Conservation (phyloP, 257 asterid species). For the Jacaranda copaia region DNA sequence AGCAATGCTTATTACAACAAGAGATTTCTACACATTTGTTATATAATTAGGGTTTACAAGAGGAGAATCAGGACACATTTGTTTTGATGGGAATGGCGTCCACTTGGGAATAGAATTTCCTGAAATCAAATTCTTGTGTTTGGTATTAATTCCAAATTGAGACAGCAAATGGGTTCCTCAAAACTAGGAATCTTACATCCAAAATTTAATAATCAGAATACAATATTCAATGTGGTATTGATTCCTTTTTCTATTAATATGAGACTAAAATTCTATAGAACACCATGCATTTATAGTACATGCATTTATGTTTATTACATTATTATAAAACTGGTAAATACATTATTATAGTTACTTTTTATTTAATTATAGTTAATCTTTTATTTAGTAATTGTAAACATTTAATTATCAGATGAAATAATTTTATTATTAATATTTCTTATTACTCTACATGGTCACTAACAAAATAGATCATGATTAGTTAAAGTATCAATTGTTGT, state of each 20-base stretch:
- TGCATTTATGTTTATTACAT: too few species aligned
- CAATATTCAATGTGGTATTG: neutral
- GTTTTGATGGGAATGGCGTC: neutral
- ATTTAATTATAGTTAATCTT: too few species aligned
- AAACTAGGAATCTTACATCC: neutral
- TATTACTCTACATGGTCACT: neutral
- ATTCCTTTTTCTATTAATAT: neutral
- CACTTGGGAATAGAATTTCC: neutral
- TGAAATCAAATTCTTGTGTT: neutral
- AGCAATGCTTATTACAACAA: neutral
- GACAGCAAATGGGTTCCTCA: constrained; percentile 13
- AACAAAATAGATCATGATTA: neutral
- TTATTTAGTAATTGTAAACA: too few species aligned
- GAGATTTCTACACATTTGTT: constrained; percentile 12
- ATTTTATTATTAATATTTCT: neutral
- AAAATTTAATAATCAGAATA: neutral
- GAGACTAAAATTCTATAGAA: neutral
- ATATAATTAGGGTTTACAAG: neutral
- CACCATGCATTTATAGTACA: too few species aligned
- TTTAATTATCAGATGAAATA: too few species aligned
- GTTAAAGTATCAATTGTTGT: neutral
- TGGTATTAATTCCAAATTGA: constrained; percentile 1
- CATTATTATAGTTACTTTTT: too few species aligned
- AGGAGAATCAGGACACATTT: neutral
- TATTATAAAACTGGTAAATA: too few species aligned